A percentile compares a stretch with the other conserved stretches of the same genome.
phyloP scores from a whole-genome alignment of 306 rosid genomes.

The Rubus idaeus region DNA sequence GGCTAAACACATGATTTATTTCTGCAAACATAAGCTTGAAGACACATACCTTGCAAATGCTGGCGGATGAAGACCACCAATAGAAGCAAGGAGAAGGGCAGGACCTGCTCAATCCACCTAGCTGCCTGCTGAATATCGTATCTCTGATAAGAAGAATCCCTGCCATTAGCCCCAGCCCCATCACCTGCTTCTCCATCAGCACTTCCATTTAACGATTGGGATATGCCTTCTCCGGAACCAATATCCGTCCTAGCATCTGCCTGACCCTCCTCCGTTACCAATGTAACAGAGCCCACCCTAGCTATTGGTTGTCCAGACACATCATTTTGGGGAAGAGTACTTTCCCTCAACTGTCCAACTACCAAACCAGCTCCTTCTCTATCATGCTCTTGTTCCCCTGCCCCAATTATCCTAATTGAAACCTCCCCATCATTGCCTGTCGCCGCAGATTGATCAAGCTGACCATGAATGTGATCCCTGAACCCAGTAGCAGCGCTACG shows the following conservation, averaged over 20 bases:
- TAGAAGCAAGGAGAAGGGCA: constrained; percentile 92
- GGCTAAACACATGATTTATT: not conserved
- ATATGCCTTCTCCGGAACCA: constrained; percentile 48
- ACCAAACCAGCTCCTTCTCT: constrained; percentile 61
- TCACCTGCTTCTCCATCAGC: constrained; percentile 49
- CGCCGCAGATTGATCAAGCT: constrained; percentile 31
- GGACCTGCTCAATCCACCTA: constrained; percentile 90
- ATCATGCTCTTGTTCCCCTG: constrained; percentile 55
- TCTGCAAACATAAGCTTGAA: not conserved
- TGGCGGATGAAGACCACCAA: constrained; percentile 96
- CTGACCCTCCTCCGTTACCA: constrained; percentile 29
- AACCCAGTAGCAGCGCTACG: constrained; percentile 33
- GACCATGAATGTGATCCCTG: constrained; percentile 37
- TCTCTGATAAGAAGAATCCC: constrained; percentile 96
- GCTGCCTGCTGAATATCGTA: constrained; percentile 99
- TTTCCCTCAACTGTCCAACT: constrained; percentile 50
- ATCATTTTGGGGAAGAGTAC: constrained; percentile 34
- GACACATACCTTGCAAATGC: constrained; percentile 81
- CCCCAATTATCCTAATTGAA: constrained; percentile 78
- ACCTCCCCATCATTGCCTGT: constrained; percentile 67
- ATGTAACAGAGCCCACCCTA: constrained; percentile 27
- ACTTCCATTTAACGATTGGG: constrained; percentile 35
- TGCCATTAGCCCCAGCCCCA: constrained; percentile 54
- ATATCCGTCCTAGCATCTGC: constrained; percentile 38
- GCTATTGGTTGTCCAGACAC: constrained; percentile 27